Conservation (phyloP, 768 basidiomycete species). For the Suillus paluster region DNA sequence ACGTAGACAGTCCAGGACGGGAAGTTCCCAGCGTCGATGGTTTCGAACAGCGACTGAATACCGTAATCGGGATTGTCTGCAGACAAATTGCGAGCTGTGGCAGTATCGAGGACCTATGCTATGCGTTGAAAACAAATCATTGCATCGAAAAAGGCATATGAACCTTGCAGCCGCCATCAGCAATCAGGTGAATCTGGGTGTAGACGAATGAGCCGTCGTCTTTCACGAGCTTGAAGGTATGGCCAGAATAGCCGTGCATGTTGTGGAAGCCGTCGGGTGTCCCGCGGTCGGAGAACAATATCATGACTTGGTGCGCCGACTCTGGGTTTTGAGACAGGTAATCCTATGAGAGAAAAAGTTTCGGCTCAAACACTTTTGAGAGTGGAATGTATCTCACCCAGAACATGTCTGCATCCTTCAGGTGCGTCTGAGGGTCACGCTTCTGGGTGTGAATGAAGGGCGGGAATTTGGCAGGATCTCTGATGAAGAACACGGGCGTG, state of each 20-base stretch:
- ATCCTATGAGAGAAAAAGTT: conserved; percentile 55
- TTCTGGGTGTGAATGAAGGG: conserved; percentile 96
- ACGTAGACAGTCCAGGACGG: conserved; percentile 91
- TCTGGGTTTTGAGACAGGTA: conserved; percentile 89
- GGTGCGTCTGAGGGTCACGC: conserved; percentile 88
- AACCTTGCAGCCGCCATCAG: conserved; percentile 84
- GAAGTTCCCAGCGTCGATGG: conserved; percentile 79
- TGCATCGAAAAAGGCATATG: background rate
- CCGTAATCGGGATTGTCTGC: conserved; percentile 88
- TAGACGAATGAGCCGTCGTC: conserved; percentile 84
- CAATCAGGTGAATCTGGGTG: conserved; percentile 82
- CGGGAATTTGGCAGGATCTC: conserved; percentile 87
- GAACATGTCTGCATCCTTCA: conserved; percentile 87
- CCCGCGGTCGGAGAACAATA: conserved; percentile 93
- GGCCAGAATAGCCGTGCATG: conserved; percentile 92
- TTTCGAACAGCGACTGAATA: conserved; percentile 74
- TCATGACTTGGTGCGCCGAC: conserved; percentile 87
- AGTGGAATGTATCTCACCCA: conserved; percentile 52
- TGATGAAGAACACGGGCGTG: conserved; percentile 90
- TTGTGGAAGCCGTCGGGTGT: conserved; percentile 90
- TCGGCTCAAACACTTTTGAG: conserved; percentile 38
- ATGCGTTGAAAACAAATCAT: conserved; percentile 9
- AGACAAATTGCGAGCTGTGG: conserved; percentile 64
- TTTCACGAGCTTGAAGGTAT: conserved; percentile 90
- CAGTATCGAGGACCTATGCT: conserved; percentile 68